A percentile compares a stretch with the other conserved stretches of the same genome.
Conservation (phyloP, 495 filamentous ascomycete species). For the Gamarada debralockiae region DNA sequence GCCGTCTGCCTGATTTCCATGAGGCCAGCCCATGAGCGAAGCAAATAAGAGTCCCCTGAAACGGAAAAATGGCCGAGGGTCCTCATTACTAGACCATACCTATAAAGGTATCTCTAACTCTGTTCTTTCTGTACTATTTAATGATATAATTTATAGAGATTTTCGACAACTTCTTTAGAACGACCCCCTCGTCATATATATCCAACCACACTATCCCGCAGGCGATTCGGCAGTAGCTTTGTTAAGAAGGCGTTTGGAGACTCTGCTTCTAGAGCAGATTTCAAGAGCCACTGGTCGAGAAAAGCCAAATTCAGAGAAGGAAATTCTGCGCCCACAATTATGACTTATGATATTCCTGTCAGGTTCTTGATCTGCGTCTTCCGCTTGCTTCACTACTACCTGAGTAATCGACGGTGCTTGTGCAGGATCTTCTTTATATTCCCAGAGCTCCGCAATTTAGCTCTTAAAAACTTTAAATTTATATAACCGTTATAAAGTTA, state of each 20-base stretch:
- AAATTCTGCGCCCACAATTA: too few species aligned
- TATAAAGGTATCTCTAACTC: background rate
- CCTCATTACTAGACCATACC: background rate
- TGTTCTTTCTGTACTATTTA: background rate
- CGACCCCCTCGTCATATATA: background rate
- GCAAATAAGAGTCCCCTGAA: too few species aligned
- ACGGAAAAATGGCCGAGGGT: too few species aligned
- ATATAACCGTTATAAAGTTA: too few species aligned
- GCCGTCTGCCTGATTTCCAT: too few species aligned
- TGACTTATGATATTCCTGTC: background rate
- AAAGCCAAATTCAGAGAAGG: too few species aligned
- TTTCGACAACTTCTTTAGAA: background rate
- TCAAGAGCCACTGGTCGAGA: too few species aligned
- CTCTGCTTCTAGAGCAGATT: too few species aligned
- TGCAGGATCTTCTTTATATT: background rate
- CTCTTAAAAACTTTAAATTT: too few species aligned
- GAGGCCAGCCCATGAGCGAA: too few species aligned
- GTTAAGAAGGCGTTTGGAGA: background rate
- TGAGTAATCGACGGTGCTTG: background rate
- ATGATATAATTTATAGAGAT: background rate
- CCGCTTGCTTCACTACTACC: background rate
- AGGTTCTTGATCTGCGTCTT: background rate
- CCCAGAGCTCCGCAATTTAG: slow-evolving; percentile 1
- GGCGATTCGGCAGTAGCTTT: background rate
- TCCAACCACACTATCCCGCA: background rate